Conservation (phyloP, 139 green algal species). For the Prasinococcaceae sp. region DNA sequence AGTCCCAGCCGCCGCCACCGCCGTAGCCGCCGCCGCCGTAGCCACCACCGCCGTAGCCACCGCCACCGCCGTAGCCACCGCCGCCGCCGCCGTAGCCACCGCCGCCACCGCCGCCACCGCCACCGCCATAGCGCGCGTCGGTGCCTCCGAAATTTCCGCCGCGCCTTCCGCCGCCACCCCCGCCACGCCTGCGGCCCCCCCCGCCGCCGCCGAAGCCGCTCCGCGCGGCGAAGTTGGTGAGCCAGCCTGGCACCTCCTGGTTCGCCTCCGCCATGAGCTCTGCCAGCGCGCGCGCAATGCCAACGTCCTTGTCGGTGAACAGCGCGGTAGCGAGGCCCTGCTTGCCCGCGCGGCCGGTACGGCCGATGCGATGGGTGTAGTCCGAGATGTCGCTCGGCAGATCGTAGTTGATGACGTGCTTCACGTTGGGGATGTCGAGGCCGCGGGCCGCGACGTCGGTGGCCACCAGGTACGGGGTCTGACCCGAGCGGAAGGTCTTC, state of each 20-base stretch:
- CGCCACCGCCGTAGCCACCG: constrained; percentile 20
- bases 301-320: constrained; percentile 82
- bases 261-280: constrained; percentile 85
- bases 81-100: constrained; percentile 41
- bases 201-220: constrained; percentile 12
- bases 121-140: constrained; percentile 15
- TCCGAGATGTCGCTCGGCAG: constrained; percentile 72
- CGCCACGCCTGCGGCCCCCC: constrained; percentile 55
- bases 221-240: constrained; percentile 56
- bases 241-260: constrained; percentile 86
- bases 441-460: constrained; percentile 94
- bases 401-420: constrained; percentile 76
- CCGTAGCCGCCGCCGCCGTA: constrained; percentile 12
- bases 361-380: constrained; percentile 72
- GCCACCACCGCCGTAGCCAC: constrained; percentile 17
- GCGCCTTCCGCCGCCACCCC: constrained; percentile 22
- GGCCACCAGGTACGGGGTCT: constrained; percentile 41
- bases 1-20: no score
- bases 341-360: constrained; percentile 76
- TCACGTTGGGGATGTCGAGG: constrained; percentile 75
- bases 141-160: constrained; percentile 18
- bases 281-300: constrained; percentile 52
- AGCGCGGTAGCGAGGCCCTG: constrained; percentile 93
- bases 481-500: constrained; percentile 64
- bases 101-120: constrained; percentile 14